Evolutionary conservation across 495 filamentous ascomycete genomes (phyloP).

Genomic region (Penicillium desertorum): DNA sequence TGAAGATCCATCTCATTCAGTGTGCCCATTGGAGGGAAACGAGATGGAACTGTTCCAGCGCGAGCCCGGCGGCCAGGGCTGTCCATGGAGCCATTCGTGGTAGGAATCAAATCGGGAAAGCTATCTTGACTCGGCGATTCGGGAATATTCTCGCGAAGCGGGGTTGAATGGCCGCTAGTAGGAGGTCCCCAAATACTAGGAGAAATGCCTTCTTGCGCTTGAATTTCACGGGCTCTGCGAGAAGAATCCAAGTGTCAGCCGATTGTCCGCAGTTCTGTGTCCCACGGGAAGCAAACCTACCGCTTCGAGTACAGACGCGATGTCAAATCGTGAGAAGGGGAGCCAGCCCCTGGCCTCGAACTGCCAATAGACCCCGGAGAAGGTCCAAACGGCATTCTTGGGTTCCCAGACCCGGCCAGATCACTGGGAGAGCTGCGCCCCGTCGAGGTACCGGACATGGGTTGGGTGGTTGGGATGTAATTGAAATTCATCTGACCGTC

Average conservation of each 20-base stretch:
- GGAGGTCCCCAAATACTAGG: constrained; percentile 92
- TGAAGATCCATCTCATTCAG: constrained; percentile 59
- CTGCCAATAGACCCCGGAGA: constrained; percentile 68
- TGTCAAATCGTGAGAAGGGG: constrained; percentile 90
- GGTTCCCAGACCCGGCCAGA: constrained; percentile 61
- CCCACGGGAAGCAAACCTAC: constrained; percentile 52
- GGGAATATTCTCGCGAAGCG: constrained; percentile 93
- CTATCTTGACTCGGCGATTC: constrained; percentile 94
- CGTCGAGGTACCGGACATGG: constrained; percentile 82
- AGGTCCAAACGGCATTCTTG: constrained; percentile 74
- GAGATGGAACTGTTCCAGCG: constrained; percentile 94
- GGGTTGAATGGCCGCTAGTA: constrained; percentile 92
- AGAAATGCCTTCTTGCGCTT: constrained; percentile 89
- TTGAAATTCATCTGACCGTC: constrained; percentile 75
- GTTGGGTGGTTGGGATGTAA: constrained; percentile 70
- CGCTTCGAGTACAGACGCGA: constrained; percentile 84
- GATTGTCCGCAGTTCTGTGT: not conserved
- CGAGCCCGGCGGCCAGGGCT: constrained; percentile 70
- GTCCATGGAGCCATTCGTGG: constrained; percentile 55
- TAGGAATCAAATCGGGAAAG: constrained; percentile 83
- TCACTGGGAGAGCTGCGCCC: constrained; percentile 87
- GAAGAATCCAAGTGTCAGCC: constrained; percentile 18
- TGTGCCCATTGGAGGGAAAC: constrained; percentile 73
- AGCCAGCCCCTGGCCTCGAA: constrained; percentile 86
- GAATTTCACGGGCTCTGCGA: constrained; percentile 86